phyloP scores from a whole-genome alignment of 768 basidiomycete genomes.

The Leccinum disarticulatum region DNA sequence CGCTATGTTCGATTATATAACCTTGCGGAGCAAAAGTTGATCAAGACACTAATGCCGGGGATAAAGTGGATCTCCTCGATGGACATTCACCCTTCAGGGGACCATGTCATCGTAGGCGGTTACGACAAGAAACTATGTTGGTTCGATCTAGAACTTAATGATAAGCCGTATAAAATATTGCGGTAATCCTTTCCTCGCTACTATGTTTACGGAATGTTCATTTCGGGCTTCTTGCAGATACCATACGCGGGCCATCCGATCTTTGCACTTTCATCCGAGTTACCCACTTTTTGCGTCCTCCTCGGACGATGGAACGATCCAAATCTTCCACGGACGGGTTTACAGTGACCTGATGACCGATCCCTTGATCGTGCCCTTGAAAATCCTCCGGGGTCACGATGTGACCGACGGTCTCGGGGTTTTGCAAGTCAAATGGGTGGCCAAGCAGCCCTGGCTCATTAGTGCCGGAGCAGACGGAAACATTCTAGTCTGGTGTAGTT shows the following conservation, averaged over 20 bases:
- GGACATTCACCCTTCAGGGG: constrained; percentile 94
- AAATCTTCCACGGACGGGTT: constrained; percentile 94
- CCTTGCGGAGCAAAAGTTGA: constrained; percentile 85
- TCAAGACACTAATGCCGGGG: constrained; percentile 94
- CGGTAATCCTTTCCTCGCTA: constrained; percentile 47
- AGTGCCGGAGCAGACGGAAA: constrained; percentile 92
- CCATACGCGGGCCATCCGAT: constrained; percentile 90
- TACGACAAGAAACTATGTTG: constrained; percentile 98
- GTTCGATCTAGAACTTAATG: constrained; percentile 97
- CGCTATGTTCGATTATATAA: constrained; percentile 96
- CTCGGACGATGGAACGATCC: constrained; percentile 95
- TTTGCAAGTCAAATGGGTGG: constrained; percentile 87
- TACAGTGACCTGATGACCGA: constrained; percentile 96
- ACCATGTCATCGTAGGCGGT: constrained; percentile 95
- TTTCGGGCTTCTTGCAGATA: constrained; percentile 53
- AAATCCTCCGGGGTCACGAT: constrained; percentile 91
- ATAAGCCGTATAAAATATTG: constrained; percentile 95
- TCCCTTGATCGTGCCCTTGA: constrained; percentile 95
- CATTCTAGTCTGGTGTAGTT: constrained; percentile 87
- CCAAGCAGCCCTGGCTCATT: constrained; percentile 87
- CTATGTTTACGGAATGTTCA: constrained; percentile 10
- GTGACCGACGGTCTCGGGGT: constrained; percentile 88
- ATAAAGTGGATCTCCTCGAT: constrained; percentile 97
- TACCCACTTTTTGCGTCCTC: constrained; percentile 96
- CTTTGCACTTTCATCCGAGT: constrained; percentile 88